phyloP scores from a whole-genome alignment of 192 early-diverging fungal genomes.

The Podila horticola region DNA sequence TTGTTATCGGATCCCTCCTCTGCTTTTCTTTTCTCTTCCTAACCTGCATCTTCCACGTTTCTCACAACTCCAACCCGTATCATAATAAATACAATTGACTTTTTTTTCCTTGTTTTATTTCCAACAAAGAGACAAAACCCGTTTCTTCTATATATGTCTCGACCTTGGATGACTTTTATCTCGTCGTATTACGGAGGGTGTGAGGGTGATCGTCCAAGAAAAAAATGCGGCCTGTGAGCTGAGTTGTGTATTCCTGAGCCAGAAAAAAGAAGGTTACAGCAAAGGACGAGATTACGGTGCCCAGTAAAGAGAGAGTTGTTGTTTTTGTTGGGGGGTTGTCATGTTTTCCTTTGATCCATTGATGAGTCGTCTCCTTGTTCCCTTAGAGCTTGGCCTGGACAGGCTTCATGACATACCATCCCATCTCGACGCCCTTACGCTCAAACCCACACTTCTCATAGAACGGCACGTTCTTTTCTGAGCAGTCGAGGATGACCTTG shows the following conservation, averaged over 20 bases:
- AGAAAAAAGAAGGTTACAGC: neutral
- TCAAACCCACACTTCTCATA: conserved; percentile 89
- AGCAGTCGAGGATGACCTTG: conserved; percentile 76
- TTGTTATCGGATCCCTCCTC: neutral
- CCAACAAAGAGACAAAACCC: too few species aligned
- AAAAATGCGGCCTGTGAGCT: neutral
- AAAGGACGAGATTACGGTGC: neutral
- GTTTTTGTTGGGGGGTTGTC: neutral
- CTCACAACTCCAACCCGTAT: too few species aligned
- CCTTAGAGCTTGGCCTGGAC: conserved; percentile 27
- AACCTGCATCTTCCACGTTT: too few species aligned
- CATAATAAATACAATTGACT: too few species aligned
- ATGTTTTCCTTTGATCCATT: too few species aligned
- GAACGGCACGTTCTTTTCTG: conserved; percentile 85
- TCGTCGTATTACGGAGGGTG: neutral
- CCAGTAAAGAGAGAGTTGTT: neutral
- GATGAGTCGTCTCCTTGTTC: neutral
- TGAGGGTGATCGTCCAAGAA: neutral
- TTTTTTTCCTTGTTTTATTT: too few species aligned
- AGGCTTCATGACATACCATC: conserved; percentile 63
- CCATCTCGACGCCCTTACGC: conserved; percentile 78
- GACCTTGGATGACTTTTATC: too few species aligned
- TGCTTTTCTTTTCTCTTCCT: too few species aligned
- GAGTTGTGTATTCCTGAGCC: neutral
- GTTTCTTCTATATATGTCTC: too few species aligned